Evolutionary conservation across 1,284 basidiomycete species (phyloP), one percentile per base, ranked within the genome.

Genomic region (Cerrena zonata): DNA sequence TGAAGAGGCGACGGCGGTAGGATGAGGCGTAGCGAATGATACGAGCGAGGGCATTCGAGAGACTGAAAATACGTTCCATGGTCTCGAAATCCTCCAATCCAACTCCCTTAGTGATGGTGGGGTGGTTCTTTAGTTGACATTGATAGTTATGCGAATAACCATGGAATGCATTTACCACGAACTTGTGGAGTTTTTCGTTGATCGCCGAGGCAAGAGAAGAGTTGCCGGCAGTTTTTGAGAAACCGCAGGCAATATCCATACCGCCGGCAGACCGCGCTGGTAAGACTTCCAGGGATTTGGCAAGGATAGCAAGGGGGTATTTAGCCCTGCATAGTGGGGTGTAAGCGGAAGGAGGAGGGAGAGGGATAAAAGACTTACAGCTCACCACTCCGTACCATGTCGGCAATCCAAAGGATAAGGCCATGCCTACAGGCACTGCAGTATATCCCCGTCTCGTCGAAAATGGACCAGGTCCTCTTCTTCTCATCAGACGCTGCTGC

Each of bases 261-360:
- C n/a, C n/a, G n/a, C n/a, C n/a, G n/a, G n/a, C n/a, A n/a, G 4
- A 22, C 4, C 3, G 43, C 26, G n/a, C 22, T 18, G 2, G 41
- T 18, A 57, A 59, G 1, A 27, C 39, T 13, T 60, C 58, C 2
- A 67, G 30, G 1, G 65, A 25, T 23, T 51, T 34, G 13, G 55
- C 53, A 11, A 57, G 47, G 12, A 60, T 49, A 2, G 65, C 64
- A 1, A 67, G 53, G 2, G 62, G 57, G 45, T 69, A 66, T 48
- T 68, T 68, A 19, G 64, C 65, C 13, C 67, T 68, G 54, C 1
- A 13, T n/a, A n/a, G n/a, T n/a, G n/a, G n/a, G n/a, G n/a, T n/a
- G n/a, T n/a, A n/a, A n/a, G n/a, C n/a, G n/a, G n/a, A n/a, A n/a
- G n/a, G n/a, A n/a, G n/a, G n/a, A n/a, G n/a, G n/a, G n/a, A n/a